Base-by-base conservation (phyloP, 2,329 filamentous ascomycete genomes). In the Fusarium hainanense region DNA sequence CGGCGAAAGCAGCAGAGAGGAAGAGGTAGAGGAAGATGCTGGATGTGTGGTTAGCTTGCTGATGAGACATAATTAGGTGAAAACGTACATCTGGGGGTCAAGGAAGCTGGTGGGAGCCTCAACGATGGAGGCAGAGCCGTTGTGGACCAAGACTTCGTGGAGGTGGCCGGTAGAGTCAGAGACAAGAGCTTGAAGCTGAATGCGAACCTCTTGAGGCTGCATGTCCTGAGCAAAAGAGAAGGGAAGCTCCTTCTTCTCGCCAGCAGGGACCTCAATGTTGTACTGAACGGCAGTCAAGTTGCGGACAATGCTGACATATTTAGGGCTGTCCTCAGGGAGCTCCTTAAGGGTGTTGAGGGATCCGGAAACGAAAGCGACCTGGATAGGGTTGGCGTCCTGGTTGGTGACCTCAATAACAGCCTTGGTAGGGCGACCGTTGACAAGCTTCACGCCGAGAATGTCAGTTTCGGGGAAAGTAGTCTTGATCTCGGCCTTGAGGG, bases 11-110 rank as follows among this genome's bases (percentile, higher is more conserved):
- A 67, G 87, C 90, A 56, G 91, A 85, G 75, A 99, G 92, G 85
- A 98, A 90, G 79, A 97, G 86, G 86, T 98, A 98, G 69, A 99
- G 90, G 90, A 99, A 99, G 84, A 98, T 93, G 79, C 96, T 98
- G 58, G 16, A 12, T 5, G 20, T 1, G 5, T 2, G 14, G 91
- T 69, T 56, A 67, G 68, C 34, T 46, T 43, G 16, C 21, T 32
- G 10, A 23, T 43, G 44, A 34, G 21, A 12, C 27, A 25, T 34
- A 13, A 4, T 21, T 16, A 6, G 3, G 9, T 52, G 28, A 6
- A 12, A 55, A 82, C 91, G 82, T 86, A 98, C 95, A 98, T 94
- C 82, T 98, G 94, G 66, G 94, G 95, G 79, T 98, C 95, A 70
- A 98, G 92, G 81, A 98, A 89, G 87, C 91, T 97, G 69, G 92